phyloP scores from a whole-genome alignment of 148 eudicot genomes.

The Rhododendron molle region DNA sequence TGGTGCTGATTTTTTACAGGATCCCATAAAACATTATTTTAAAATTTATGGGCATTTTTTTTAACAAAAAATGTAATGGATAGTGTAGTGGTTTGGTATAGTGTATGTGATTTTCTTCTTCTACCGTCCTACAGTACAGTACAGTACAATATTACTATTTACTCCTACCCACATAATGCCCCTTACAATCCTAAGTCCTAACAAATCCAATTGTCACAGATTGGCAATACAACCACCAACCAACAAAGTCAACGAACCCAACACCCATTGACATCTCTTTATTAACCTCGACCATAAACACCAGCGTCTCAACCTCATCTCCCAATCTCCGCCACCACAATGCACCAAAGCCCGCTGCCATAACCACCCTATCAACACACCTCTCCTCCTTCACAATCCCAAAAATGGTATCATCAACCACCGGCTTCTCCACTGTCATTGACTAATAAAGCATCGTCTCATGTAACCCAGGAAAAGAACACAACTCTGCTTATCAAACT shows the following conservation, averaged over 20 bases:
- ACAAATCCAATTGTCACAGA: conserved; percentile 61
- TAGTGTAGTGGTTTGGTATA: too few relatives aligned
- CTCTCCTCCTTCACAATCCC: conserved; percentile 43
- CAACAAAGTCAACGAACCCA: conserved; percentile 58
- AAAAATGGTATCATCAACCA: conserved; percentile 66
- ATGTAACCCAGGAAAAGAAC: conserved; percentile 76
- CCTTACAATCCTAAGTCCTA: conserved; percentile 34
- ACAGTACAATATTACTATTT: conserved; percentile 11
- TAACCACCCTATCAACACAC: conserved; percentile 53
- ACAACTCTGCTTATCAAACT: conserved; percentile 30
- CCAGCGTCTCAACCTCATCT: conserved; percentile 73
- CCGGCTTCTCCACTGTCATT: conserved; percentile 57
- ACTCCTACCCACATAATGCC: conserved; percentile 36
- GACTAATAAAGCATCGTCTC: conserved; percentile 71
- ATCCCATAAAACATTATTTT: too few relatives aligned
- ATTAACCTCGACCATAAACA: conserved; percentile 56
- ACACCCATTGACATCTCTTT: conserved; percentile 38
- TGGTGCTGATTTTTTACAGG: too few relatives aligned
- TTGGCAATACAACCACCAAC: conserved; percentile 82
- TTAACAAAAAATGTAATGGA: too few relatives aligned
- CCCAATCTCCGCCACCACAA: conserved; percentile 76
- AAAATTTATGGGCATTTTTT: too few relatives aligned
- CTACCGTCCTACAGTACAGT: conserved; percentile 21
- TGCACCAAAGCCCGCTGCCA: conserved; percentile 49
- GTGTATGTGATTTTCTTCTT: not conserved